Evolutionary conservation across 164 flowering plant species (phyloP).

Genomic region (Nelumbo lutea): DNA sequence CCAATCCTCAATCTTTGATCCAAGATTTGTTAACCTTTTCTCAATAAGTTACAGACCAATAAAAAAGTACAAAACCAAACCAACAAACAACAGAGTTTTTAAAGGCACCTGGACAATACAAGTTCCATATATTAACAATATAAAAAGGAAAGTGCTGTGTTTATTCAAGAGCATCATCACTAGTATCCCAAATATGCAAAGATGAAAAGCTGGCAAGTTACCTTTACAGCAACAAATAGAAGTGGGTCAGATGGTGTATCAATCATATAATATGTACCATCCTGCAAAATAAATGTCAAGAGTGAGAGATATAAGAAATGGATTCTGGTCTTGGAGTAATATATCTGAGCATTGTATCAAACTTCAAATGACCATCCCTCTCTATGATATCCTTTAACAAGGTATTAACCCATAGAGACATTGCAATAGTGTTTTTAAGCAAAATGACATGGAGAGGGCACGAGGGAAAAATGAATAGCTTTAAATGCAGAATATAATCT

Average conservation of each 20-base stretch:
- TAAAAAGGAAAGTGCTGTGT: background rate
- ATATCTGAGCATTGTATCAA: too few relatives aligned
- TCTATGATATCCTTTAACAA: too few relatives aligned
- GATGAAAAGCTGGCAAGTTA: slow-evolving; percentile 15
- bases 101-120: too few relatives aligned
- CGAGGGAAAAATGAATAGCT: too few relatives aligned
- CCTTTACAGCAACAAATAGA: slow-evolving; percentile 92
- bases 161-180: background rate
- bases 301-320: background rate
- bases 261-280: slow-evolving; percentile 87
- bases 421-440: too few relatives aligned
- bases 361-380: too few relatives aligned
- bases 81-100: background rate
- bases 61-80: background rate
- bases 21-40: background rate
- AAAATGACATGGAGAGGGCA: too few relatives aligned
- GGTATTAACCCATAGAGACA: too few relatives aligned
- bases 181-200: background rate
- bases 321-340: too few relatives aligned
- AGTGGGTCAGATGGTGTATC: slow-evolving; percentile 96
- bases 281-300: slow-evolving; percentile 42
- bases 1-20: background rate
- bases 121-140: background rate
- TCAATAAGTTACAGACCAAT: background rate
- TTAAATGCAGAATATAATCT: too few relatives aligned